Evolutionary conservation across 164 flowering plant genomes (phyloP).

Genomic region (Santalum album): DNA sequence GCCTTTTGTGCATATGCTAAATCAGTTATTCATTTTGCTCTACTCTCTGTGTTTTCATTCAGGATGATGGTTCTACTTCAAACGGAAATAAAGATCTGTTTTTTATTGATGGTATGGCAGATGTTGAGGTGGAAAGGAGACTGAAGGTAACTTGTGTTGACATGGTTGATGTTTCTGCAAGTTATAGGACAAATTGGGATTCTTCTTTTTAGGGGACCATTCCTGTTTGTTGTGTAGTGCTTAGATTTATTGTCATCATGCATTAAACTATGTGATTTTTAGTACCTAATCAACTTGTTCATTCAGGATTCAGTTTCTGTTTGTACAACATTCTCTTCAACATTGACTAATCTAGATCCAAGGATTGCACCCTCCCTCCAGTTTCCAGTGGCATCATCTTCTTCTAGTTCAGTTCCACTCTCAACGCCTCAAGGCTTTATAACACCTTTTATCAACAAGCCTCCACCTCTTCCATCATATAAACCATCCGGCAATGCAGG

Average conservation of each 20-base stretch:
- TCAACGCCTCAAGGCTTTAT: constrained; percentile 34
- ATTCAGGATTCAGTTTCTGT: constrained; percentile 74
- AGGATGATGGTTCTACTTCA: constrained; percentile 71
- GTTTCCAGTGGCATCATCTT: constrained; percentile 26
- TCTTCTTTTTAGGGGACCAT: no score
- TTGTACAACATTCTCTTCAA: constrained; percentile 27
- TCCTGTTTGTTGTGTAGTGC: no score
- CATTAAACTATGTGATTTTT: no score
- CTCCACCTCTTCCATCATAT: constrained; percentile 31
- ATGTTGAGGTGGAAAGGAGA: constrained; percentile 80
- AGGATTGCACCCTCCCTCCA: constrained; percentile 46
- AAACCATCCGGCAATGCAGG: constrained; percentile 39
- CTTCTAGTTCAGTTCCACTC: constrained; percentile 30
- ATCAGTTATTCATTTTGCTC: background rate
- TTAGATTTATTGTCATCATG: no score
- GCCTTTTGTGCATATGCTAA: background rate
- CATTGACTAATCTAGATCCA: constrained; percentile 40
- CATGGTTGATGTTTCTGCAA: no score
- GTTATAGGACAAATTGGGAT: no score
- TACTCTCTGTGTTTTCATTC: background rate
- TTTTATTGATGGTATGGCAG: constrained; percentile 78
- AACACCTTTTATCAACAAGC: constrained; percentile 30
- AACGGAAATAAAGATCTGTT: constrained; percentile 66
- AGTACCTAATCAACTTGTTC: no score
- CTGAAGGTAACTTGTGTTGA: constrained; percentile 42